These are phyloP conservation scores for Strobilomyces confusus DNA, from an alignment of 768 basidiomycete species.

Conservation along the genomic window DNA sequence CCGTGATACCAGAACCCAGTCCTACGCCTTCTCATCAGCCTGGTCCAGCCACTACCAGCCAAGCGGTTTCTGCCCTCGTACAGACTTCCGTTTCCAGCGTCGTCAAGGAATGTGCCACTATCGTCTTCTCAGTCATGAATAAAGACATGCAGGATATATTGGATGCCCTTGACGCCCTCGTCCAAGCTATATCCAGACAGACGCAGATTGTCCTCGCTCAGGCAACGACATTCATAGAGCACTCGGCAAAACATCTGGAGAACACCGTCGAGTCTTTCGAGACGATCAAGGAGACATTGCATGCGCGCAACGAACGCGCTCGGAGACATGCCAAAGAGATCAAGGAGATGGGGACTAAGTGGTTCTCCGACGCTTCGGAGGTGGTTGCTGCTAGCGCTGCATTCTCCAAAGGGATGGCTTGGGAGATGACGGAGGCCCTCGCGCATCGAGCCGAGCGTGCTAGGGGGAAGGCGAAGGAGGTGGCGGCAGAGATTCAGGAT, in stretches of 20 bases:
- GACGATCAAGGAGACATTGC: slow-evolving; percentile 37
- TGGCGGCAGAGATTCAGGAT: slow-evolving; percentile 36
- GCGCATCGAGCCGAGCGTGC: slow-evolving; percentile 40
- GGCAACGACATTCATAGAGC: slow-evolving; percentile 41
- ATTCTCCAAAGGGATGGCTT: slow-evolving; percentile 41
- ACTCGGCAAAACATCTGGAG: slow-evolving; percentile 38
- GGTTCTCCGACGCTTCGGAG: slow-evolving; percentile 42
- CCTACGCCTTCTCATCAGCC: slow-evolving; percentile 5
- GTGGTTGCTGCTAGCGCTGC: slow-evolving; percentile 39
- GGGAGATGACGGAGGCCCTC: slow-evolving; percentile 35
- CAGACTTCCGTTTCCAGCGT: slow-evolving; percentile 46
- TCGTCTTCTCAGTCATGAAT: slow-evolving; percentile 40
- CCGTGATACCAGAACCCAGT: slow-evolving; percentile 22
- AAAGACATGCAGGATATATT: slow-evolving; percentile 55
- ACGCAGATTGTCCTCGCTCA: slow-evolving; percentile 23
- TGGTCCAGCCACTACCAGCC: slow-evolving; percentile 14
- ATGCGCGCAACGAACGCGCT: slow-evolving; percentile 49
- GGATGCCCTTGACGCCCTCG: slow-evolving; percentile 56
- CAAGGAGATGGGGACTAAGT: slow-evolving; percentile 44
- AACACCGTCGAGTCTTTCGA: slow-evolving; percentile 36
- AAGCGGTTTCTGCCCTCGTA: slow-evolving; percentile 23
- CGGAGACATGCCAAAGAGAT: slow-evolving; percentile 51
- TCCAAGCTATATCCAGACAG: slow-evolving; percentile 48
- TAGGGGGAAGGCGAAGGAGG: slow-evolving; percentile 40
- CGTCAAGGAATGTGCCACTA: slow-evolving; percentile 45